Conservation (phyloP, 2,329 filamentous ascomycete genomes). For the Bipolaris zeicola region DNA sequence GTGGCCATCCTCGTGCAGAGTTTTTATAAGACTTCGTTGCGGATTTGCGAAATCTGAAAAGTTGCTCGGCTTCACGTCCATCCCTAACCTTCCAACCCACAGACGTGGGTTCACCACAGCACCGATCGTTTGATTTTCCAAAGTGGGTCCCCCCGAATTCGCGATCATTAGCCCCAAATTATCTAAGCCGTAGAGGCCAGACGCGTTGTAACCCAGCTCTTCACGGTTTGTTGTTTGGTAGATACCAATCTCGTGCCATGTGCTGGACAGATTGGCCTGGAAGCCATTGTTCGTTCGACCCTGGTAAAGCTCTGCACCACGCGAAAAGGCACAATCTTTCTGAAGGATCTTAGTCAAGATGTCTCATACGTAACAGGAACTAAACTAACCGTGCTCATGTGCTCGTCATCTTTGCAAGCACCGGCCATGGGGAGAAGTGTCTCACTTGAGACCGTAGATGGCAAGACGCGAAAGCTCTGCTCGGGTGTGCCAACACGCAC, state of each 20-base stretch:
- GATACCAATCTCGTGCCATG: constrained; percentile 27
- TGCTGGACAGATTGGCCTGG: constrained; percentile 12
- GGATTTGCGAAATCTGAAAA: constrained; percentile 52
- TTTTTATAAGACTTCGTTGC: background rate
- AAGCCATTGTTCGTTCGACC: constrained; percentile 18
- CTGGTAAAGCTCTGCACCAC: constrained; percentile 21
- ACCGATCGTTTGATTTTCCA: constrained; percentile 18
- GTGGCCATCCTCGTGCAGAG: background rate
- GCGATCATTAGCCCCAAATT: constrained; percentile 33
- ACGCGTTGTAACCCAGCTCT: constrained; percentile 21
- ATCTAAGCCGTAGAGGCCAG: constrained; percentile 26
- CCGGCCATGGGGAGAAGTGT: constrained; percentile 17
- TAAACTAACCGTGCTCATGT: background rate
- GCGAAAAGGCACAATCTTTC: constrained; percentile 1
- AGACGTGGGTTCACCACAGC: constrained; percentile 18
- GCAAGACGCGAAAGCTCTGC: constrained; percentile 35
- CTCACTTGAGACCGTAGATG: constrained; percentile 23
- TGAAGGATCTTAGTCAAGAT: background rate
- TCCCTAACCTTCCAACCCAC: constrained; percentile 41
- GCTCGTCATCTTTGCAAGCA: constrained; percentile 11
- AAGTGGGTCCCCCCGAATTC: constrained; percentile 26
- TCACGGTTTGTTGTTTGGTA: constrained; percentile 14
- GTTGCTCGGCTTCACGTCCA: constrained; percentile 53
- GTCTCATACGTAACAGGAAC: too few species aligned
- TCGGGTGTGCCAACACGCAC: constrained; percentile 36